phyloP scores from a whole-genome alignment of 805 yeast genomes.

The Yarrowia yakushimensis region DNA sequence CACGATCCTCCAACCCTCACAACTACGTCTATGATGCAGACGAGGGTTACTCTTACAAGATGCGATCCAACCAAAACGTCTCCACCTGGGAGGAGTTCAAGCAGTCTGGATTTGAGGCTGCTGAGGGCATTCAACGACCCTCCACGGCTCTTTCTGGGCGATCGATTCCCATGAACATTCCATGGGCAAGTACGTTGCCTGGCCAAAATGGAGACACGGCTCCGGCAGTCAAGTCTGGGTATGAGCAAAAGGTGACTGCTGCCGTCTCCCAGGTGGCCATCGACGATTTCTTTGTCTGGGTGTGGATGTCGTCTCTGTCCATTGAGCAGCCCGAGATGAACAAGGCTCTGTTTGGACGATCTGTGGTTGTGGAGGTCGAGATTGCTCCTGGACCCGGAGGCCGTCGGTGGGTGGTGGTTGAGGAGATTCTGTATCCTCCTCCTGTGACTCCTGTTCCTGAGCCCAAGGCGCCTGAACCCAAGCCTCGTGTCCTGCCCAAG shows the following conservation, averaged over 20 bases:
- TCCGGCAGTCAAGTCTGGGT: slow-evolving; percentile 12
- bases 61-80: not conserved
- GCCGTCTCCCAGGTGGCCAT: slow-evolving; percentile 61
- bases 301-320: slow-evolving; percentile 78
- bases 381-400: slow-evolving; percentile 57
- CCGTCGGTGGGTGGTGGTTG: slow-evolving; percentile 36
- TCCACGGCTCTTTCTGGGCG: not conserved
- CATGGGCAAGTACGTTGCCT: slow-evolving; percentile 10
- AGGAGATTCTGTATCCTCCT: slow-evolving; percentile 32
- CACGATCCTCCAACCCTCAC: slow-evolving; percentile 32
- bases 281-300: slow-evolving; percentile 88
- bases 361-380: slow-evolving; percentile 77
- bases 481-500: not conserved
- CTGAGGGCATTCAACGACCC: not conserved
- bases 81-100: slow-evolving; percentile 15
- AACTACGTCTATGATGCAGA: slow-evolving; percentile 36
- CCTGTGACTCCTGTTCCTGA: slow-evolving; percentile 25
- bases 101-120: not conserved
- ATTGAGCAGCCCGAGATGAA: slow-evolving; percentile 65
- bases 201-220: slow-evolving; percentile 23
- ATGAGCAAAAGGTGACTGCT: slow-evolving; percentile 37
- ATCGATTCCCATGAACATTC: slow-evolving; percentile 19
- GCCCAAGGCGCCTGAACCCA: not conserved
- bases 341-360: slow-evolving; percentile 72
- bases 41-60: slow-evolving; percentile 9